Evolutionary conservation across 2,329 filamentous ascomycete genomes (phyloP).

Genomic region (Talaromyces sp.): DNA sequence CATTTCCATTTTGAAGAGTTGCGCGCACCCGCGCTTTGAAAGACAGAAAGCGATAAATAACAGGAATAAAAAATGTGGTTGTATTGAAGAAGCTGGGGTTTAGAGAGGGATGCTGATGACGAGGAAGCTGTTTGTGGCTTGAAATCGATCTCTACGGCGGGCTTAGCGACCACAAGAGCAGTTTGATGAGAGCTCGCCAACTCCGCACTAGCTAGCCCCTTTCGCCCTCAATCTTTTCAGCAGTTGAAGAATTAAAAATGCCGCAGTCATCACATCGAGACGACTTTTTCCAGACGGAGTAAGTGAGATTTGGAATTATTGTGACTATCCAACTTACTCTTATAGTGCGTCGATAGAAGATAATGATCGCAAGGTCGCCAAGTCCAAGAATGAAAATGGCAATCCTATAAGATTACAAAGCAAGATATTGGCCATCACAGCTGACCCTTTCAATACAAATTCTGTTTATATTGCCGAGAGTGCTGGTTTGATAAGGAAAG

Average conservation of each 20-base stretch:
- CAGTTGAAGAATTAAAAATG: constrained; percentile 37
- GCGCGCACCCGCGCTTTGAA: constrained; percentile 31
- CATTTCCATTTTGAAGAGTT: constrained; percentile 44
- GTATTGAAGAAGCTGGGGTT: constrained; percentile 22
- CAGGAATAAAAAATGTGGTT: constrained; percentile 19
- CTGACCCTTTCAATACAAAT: constrained; percentile 61
- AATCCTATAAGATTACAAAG: constrained; percentile 75
- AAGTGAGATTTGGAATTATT: constrained; percentile 32
- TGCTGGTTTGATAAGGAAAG: constrained; percentile 70
- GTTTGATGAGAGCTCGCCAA: not conserved
- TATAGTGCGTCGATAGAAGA: constrained; percentile 48
- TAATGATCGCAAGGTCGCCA: constrained; percentile 62
- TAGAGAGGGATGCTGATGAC: constrained; percentile 21
- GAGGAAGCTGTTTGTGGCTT: constrained; percentile 22
- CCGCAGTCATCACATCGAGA: constrained; percentile 70
- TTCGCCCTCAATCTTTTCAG: not conserved
- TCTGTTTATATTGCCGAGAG: constrained; percentile 81
- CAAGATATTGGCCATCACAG: constrained; percentile 74
- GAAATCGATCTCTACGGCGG: constrained; percentile 21
- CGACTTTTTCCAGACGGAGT: constrained; percentile 94
- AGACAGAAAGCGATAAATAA: constrained; percentile 17
- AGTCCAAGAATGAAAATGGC: constrained; percentile 78
- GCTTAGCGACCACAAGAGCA: constrained; percentile 4
- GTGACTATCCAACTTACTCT: not conserved
- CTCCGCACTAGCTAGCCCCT: constrained; percentile 2